phyloP scores from a whole-genome alignment of 345 rosid genomes.

The Litchi chinensis region DNA sequence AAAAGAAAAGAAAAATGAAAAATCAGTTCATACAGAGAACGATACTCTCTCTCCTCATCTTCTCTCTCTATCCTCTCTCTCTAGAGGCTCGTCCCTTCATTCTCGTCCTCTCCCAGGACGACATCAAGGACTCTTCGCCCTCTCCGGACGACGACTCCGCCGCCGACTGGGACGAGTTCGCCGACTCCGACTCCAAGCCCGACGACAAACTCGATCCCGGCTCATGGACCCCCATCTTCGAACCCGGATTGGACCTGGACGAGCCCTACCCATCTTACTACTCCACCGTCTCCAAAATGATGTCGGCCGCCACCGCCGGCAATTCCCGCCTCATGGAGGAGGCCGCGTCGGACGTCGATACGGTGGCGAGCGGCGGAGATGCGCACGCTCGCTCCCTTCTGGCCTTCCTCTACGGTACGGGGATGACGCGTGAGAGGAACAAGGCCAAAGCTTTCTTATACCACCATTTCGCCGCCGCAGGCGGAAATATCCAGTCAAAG shows the following conservation, averaged over 20 bases:
- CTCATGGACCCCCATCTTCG: constrained; percentile 90
- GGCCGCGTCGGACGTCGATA: constrained; percentile 66
- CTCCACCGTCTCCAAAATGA: constrained; percentile 55
- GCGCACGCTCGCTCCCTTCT: constrained; percentile 75
- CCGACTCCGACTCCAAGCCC: constrained; percentile 63
- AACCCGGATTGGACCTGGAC: constrained; percentile 50
- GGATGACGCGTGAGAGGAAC: constrained; percentile 71
- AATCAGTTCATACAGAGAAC: constrained; percentile 15
- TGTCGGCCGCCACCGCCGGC: constrained; percentile 55
- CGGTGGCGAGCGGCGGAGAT: constrained; percentile 57
- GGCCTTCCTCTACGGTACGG: constrained; percentile 70
- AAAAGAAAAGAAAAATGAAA: constrained; percentile 19
- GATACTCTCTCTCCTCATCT: constrained; percentile 40
- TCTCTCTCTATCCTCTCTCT: constrained; percentile 31
- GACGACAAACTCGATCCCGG: constrained; percentile 91
- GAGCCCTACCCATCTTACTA: constrained; percentile 49
- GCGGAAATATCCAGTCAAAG: constrained; percentile 88
- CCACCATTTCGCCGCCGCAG: constrained; percentile 73
- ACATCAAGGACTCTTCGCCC: constrained; percentile 63
- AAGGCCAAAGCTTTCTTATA: constrained; percentile 76
- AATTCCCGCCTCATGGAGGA: constrained; percentile 69
- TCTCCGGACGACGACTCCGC: constrained; percentile 46
- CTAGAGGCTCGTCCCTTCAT: constrained; percentile 70
- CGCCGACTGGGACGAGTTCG: constrained; percentile 77
- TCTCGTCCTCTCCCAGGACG: constrained; percentile 80